Conservation (phyloP, 257 asterid species). For the Cynanchum wilfordii region DNA sequence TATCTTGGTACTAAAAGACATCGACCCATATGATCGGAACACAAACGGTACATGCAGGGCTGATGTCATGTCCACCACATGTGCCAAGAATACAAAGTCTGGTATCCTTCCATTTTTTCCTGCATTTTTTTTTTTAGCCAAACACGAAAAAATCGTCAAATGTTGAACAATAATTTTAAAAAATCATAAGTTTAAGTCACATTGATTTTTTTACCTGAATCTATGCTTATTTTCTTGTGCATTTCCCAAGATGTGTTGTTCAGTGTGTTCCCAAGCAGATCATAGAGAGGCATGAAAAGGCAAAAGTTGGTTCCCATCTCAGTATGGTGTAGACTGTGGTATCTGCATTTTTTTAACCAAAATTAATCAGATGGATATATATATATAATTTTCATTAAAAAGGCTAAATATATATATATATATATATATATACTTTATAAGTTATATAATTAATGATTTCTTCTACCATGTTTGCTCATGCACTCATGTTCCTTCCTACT, state of each 20-base stretch:
- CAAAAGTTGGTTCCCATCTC: conserved; percentile 66
- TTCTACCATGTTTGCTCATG: neutral
- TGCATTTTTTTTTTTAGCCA: conserved; percentile 32
- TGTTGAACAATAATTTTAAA: too few species aligned
- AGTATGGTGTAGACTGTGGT: conserved; percentile 66
- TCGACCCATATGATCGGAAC: conserved; percentile 46
- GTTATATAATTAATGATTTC: neutral
- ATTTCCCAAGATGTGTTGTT: conserved; percentile 66
- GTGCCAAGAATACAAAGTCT: conserved; percentile 90
- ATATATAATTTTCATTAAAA: too few species aligned
- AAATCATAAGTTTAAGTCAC: too few species aligned
- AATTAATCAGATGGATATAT: neutral
- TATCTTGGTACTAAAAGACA: conserved; percentile 46
- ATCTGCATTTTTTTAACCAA: conserved; percentile 33
- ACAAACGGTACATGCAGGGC: conserved; percentile 66
- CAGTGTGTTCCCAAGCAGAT: conserved; percentile 67
- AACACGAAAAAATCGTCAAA: too few species aligned
- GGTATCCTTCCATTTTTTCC: conserved; percentile 62
- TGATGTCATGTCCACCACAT: conserved; percentile 74
- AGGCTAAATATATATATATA: neutral
- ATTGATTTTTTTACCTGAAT: too few species aligned
- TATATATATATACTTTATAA: neutral
- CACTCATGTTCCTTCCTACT: neutral
- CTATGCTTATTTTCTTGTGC: conserved; percentile 44
- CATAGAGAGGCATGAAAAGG: conserved; percentile 85